Percentiles rank a stretch among this genome's conserved stretches.
These are phyloP conservation scores for Dothideomycetes sp. DNA, from an alignment of 2,329 filamentous ascomycete species.

Conservation along the genomic window DNA sequence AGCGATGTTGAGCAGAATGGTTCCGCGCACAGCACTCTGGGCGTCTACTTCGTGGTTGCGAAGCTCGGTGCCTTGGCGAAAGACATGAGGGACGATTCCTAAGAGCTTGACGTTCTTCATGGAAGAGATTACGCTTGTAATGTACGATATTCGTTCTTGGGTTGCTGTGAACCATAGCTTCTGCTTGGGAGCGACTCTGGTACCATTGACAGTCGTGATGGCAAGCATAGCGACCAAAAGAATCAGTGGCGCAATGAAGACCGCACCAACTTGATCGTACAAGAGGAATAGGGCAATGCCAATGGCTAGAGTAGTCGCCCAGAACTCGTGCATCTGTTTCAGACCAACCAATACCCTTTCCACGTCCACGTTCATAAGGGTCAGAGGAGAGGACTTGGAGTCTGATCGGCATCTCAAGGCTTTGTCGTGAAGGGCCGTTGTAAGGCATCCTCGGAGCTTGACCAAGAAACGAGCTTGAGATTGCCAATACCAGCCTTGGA, in stretches of 20 bases:
- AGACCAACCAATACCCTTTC: constrained; percentile 17
- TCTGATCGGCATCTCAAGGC: constrained; percentile 13
- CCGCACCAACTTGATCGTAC: constrained; percentile 15
- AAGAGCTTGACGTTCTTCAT: constrained; percentile 19
- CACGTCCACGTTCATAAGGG: constrained; percentile 21
- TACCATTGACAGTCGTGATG: constrained; percentile 11
- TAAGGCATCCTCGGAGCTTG: constrained; percentile 16
- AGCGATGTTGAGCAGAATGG: constrained; percentile 9
- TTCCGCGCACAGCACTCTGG: constrained; percentile 11
- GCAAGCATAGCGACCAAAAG: constrained; percentile 10
- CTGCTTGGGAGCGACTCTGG: constrained; percentile 13
- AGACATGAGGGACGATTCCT: constrained; percentile 14
- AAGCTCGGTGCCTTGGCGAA: constrained; percentile 12
- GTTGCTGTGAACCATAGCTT: constrained; percentile 15
- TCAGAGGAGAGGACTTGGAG: constrained; percentile 13
- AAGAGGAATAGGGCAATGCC: constrained; percentile 16
- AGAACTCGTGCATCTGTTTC: constrained; percentile 16
- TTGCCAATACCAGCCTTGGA: constrained; percentile 17
- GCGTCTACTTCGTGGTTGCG: constrained; percentile 14
- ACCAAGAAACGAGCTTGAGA: constrained; percentile 14
- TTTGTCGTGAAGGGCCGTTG: constrained; percentile 17
- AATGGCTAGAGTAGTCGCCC: constrained; percentile 14
- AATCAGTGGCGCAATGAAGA: constrained; percentile 17
- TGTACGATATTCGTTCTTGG: constrained; percentile 14
- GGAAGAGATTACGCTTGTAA: constrained; percentile 13